Evolutionary conservation across 2,329 filamentous ascomycete genomes (phyloP).

Genomic region (Didymella glomerata): DNA sequence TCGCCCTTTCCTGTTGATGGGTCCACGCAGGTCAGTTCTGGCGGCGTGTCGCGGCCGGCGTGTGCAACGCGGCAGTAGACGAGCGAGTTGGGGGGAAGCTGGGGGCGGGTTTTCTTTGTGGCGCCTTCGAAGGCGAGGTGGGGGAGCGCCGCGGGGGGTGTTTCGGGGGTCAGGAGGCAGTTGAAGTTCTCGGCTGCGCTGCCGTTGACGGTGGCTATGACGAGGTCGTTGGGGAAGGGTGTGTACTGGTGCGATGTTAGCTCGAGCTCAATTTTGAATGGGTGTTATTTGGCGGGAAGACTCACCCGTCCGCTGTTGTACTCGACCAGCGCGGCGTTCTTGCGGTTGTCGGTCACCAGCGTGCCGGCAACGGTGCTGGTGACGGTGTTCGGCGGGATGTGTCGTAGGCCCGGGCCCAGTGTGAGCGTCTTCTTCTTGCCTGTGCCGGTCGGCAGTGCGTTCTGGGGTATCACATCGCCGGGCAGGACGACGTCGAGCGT

Average conservation of each 20-base stretch:
- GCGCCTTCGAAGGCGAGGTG: slow-evolving; percentile 93
- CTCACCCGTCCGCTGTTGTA: slow-evolving; percentile 73
- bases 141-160: slow-evolving; percentile 73
- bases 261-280: no score
- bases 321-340: slow-evolving; percentile 82
- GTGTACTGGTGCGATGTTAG: slow-evolving; percentile 67
- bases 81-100: slow-evolving; percentile 75
- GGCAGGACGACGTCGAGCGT: slow-evolving; percentile 75
- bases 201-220: slow-evolving; percentile 85
- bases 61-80: slow-evolving; percentile 87
- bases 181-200: slow-evolving; percentile 80
- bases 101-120: slow-evolving; percentile 88
- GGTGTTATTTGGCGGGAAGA: not conserved
- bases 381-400: slow-evolving; percentile 79
- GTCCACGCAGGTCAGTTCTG: slow-evolving; percentile 90
- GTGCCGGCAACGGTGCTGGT: slow-evolving; percentile 73
- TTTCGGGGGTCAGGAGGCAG: slow-evolving; percentile 74
- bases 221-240: slow-evolving; percentile 80
- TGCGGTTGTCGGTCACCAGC: slow-evolving; percentile 72
- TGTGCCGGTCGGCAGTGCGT: slow-evolving; percentile 69
- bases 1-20: slow-evolving; percentile 86
- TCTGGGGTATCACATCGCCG: slow-evolving; percentile 75
- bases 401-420: slow-evolving; percentile 82
- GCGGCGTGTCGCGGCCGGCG: slow-evolving; percentile 70
- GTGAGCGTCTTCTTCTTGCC: slow-evolving; percentile 74